These are phyloP conservation scores for Leptographium lundbergii DNA, from an alignment of 2,329 filamentous ascomycete genomes.

Conservation along the genomic window DNA sequence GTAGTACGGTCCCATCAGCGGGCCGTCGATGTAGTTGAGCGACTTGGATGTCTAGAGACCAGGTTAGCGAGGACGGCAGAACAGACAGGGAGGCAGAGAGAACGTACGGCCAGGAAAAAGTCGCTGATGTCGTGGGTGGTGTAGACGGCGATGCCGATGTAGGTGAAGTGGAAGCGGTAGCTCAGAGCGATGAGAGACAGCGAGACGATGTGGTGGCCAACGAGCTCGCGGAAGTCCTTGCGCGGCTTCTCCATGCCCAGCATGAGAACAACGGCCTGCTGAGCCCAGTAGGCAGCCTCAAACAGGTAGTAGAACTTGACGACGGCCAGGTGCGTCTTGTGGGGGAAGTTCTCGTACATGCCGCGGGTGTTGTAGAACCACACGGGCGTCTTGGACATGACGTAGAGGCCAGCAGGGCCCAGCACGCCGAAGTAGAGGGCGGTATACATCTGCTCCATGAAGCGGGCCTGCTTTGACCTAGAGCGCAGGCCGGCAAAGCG, in stretches of 20 bases:
- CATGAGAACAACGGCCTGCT: conserved; percentile 80
- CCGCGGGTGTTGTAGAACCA: conserved; percentile 91
- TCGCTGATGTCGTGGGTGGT: conserved; percentile 90
- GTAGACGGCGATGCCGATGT: conserved; percentile 87
- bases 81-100: neutral
- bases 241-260: conserved; percentile 83
- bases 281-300: conserved; percentile 88
- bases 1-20: conserved; percentile 74
- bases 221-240: conserved; percentile 91
- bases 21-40: conserved; percentile 77
- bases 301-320: conserved; percentile 97
- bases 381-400: conserved; percentile 82
- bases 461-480: conserved; percentile 70
- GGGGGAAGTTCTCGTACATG: conserved; percentile 85
- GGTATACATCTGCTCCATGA: conserved; percentile 95
- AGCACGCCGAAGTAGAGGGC: conserved; percentile 79
- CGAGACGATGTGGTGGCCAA: conserved; percentile 84
- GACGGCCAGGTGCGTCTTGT: conserved; percentile 61
- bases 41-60: conserved; percentile 64
- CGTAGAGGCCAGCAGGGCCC: conserved; percentile 72
- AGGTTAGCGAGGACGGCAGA: conserved; percentile 8
- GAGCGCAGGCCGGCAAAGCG: conserved; percentile 54
- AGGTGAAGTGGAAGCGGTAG: conserved; percentile 94
- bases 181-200: conserved; percentile 71
- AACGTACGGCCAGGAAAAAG: conserved; percentile 79